Evolutionary conservation across 768 basidiomycete genomes (phyloP).

Genomic region (Lentinula guzmanii): DNA sequence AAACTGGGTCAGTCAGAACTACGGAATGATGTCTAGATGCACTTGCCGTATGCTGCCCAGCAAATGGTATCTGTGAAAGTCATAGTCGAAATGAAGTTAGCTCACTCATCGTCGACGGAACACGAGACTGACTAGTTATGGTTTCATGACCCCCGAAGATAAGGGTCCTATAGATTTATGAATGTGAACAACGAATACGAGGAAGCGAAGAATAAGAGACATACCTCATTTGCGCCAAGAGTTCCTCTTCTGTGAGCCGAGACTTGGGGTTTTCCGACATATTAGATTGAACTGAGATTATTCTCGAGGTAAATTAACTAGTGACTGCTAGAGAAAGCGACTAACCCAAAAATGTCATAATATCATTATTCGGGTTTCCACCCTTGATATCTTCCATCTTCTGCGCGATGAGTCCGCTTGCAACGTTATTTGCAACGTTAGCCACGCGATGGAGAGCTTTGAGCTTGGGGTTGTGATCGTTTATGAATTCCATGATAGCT

Average conservation of each 20-base stretch:
- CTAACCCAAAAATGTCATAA: conserved; percentile 29
- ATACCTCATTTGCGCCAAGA: conserved; percentile 20
- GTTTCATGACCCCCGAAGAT: conserved; percentile 4
- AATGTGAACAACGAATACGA: neutral
- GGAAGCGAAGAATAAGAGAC: neutral
- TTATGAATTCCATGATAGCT: conserved; percentile 15
- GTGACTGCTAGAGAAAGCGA: neutral
- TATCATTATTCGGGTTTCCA: conserved; percentile 15
- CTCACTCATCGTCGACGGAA: neutral
- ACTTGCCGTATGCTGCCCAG: neutral
- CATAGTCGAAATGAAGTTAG: neutral
- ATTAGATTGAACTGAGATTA: conserved; percentile 12
- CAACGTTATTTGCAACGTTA: conserved; percentile 1
- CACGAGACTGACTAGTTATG: neutral
- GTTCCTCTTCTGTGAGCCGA: conserved; percentile 17
- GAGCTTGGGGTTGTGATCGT: conserved; percentile 3
- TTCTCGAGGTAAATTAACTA: neutral
- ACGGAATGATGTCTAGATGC: neutral
- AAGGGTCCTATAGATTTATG: neutral
- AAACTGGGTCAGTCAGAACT: neutral
- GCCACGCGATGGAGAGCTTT: neutral
- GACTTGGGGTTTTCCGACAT: conserved; percentile 10
- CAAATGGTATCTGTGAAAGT: neutral
- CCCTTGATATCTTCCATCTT: conserved; percentile 1
- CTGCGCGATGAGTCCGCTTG: neutral